Evolutionary conservation across 768 basidiomycete genomes (phyloP).

Genomic region (Kwoniella dendrophila): DNA sequence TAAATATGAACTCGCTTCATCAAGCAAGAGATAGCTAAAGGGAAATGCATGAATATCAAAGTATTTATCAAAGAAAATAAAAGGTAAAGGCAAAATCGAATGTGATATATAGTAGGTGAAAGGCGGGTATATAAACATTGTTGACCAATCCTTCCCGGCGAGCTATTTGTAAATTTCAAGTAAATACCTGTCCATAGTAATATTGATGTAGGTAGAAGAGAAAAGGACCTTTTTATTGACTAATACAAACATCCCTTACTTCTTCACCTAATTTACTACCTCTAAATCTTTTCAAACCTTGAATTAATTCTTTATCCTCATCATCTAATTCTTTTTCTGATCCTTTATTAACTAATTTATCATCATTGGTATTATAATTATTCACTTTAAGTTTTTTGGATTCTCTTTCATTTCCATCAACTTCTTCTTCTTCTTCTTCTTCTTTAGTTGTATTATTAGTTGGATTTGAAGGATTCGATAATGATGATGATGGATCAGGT

Average conservation of each 20-base stretch:
- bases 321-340: slow-evolving; percentile 19
- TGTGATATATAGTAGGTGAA: too few relatives aligned
- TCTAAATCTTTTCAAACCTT: slow-evolving; percentile 45
- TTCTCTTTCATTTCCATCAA: slow-evolving; percentile 2
- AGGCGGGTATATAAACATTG: too few relatives aligned
- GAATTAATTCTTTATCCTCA: slow-evolving; percentile 43
- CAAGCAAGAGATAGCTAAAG: too few relatives aligned
- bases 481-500: slow-evolving; percentile 5
- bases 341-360: not conserved
- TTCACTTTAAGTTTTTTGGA: not conserved
- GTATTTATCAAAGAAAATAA: too few relatives aligned
- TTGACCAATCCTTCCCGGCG: too few relatives aligned
- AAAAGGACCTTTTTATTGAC: slow-evolving; percentile 24
- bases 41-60: too few relatives aligned
- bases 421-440: not conserved
- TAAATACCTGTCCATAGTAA: too few relatives aligned
- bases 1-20: too few relatives aligned
- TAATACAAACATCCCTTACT: slow-evolving; percentile 46
- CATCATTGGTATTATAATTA: not conserved
- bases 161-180: too few relatives aligned
- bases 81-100: too few relatives aligned
- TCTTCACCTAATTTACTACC: slow-evolving; percentile 37
- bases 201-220: too few relatives aligned
- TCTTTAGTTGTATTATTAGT: not conserved
- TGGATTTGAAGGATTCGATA: too few relatives aligned